Evolutionary conservation across 2,329 filamentous ascomycete genomes (phyloP).

Genomic region (Mycosphaerella sp.): DNA sequence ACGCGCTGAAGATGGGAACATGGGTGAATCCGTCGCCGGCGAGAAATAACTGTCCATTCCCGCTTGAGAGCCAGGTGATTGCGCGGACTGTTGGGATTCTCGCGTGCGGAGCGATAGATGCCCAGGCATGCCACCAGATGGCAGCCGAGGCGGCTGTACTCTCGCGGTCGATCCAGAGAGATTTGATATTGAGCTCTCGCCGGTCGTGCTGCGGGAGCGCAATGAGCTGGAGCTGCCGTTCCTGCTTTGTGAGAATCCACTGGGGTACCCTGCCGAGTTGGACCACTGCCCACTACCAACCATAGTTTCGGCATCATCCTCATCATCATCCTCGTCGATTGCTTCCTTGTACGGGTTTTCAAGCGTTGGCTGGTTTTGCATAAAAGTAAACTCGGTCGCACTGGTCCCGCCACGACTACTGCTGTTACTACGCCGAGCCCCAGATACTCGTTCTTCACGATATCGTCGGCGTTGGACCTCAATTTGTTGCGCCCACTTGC

Average conservation of each 20-base stretch:
- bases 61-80: slow-evolving; percentile 57
- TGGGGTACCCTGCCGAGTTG: slow-evolving; percentile 9
- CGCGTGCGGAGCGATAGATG: slow-evolving; percentile 65
- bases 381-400: slow-evolving; percentile 72
- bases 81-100: slow-evolving; percentile 42
- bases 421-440: slow-evolving; percentile 40
- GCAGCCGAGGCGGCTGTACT: slow-evolving; percentile 67
- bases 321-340: slow-evolving; percentile 52
- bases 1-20: slow-evolving; percentile 58
- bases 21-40: slow-evolving; percentile 71
- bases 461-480: slow-evolving; percentile 62
- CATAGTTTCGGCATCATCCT: slow-evolving; percentile 42
- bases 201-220: slow-evolving; percentile 23
- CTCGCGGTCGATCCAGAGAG: slow-evolving; percentile 28
- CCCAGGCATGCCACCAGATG: slow-evolving; percentile 49
- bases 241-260: slow-evolving; percentile 19
- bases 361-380: slow-evolving; percentile 60
- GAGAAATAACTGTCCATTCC: slow-evolving; percentile 87
- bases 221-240: slow-evolving; percentile 24
- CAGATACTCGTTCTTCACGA: slow-evolving; percentile 42
- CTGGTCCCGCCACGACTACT: slow-evolving; percentile 41
- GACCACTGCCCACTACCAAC: slow-evolving; percentile 35
- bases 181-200: slow-evolving; percentile 15
- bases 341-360: slow-evolving; percentile 75
- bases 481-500: slow-evolving; percentile 79